Percentiles rank a stretch among this genome's conserved stretches.
These are phyloP conservation scores for Neopestalotiopsis rosae DNA, from an alignment of 2,329 filamentous ascomycete genomes.

Conservation along the genomic window DNA sequence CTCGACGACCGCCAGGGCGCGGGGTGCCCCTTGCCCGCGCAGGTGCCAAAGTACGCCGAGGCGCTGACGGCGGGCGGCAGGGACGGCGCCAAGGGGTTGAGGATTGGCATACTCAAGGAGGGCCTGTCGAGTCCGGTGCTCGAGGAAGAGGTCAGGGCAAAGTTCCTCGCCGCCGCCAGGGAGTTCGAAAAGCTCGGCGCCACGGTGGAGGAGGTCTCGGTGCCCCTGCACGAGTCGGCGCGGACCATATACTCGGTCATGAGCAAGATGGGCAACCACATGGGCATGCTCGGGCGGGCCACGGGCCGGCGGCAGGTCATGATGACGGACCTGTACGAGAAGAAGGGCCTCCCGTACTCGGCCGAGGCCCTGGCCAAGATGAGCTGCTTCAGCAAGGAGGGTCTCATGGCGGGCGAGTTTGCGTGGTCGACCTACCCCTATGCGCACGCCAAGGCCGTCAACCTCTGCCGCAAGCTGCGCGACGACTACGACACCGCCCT, in stretches of 20 bases:
- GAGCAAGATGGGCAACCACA: slow-evolving; percentile 36
- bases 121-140: slow-evolving; percentile 32
- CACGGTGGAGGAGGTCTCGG: slow-evolving; percentile 32
- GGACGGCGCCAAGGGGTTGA: slow-evolving; percentile 29
- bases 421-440: slow-evolving; percentile 17
- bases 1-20: slow-evolving; percentile 39
- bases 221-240: slow-evolving; percentile 35
- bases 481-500: slow-evolving; percentile 34
- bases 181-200: slow-evolving; percentile 34
- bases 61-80: slow-evolving; percentile 12
- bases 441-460: slow-evolving; percentile 30
- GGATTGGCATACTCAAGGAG: slow-evolving; percentile 36
- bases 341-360: slow-evolving; percentile 44
- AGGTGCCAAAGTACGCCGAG: slow-evolving; percentile 24
- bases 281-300: slow-evolving; percentile 37
- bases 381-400: slow-evolving; percentile 23
- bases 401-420: slow-evolving; percentile 19
- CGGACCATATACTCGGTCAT: slow-evolving; percentile 28
- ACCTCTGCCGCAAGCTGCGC: slow-evolving; percentile 26
- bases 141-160: slow-evolving; percentile 30
- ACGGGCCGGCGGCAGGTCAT: slow-evolving; percentile 29
- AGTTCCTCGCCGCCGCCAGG: slow-evolving; percentile 32
- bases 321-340: slow-evolving; percentile 39
- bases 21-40: slow-evolving; percentile 27
- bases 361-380: slow-evolving; percentile 26